A percentile compares a stretch with the other conserved stretches of the same genome.
phyloP scores from a whole-genome alignment of 2,329 filamentous ascomycete genomes.

The Aspergillus ruber region DNA sequence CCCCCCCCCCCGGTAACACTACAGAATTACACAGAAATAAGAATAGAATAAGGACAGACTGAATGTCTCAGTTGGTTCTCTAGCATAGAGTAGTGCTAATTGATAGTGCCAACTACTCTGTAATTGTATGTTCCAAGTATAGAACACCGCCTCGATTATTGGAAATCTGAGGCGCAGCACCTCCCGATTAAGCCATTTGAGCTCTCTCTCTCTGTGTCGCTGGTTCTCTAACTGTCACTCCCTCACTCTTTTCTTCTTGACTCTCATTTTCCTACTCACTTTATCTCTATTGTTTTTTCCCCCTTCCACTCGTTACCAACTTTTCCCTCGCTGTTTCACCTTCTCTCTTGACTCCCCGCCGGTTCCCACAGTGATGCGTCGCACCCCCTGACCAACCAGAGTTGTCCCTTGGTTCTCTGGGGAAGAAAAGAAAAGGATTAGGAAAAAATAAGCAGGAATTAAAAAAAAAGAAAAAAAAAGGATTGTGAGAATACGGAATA shows the following conservation, averaged over 20 bases:
- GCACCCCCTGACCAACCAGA: constrained; percentile 13
- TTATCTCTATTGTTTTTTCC: constrained; percentile 6
- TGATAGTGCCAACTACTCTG: no score
- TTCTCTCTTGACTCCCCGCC: constrained; percentile 5
- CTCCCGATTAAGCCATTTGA: background rate
- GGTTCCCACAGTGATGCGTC: constrained; percentile 14
- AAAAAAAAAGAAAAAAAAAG: background rate
- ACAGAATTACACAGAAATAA: no score
- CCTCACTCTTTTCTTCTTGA: constrained; percentile 1
- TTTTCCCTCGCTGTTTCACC: constrained; percentile 6
- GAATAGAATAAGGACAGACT: no score
- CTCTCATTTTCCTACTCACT: constrained; percentile 6
- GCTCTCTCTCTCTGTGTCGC: background rate
- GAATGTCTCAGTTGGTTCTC: no score
- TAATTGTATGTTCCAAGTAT: background rate
- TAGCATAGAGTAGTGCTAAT: no score
- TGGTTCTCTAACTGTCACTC: background rate
- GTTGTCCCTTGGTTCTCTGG: background rate
- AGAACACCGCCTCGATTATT: background rate
- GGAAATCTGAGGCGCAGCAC: no score
- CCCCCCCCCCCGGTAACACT: no score
- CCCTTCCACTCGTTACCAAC: constrained; percentile 1
- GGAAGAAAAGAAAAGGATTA: background rate
- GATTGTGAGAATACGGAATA: background rate
- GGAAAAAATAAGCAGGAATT: background rate